A percentile compares a stretch with the other conserved stretches of the same genome.
Evolutionary conservation across 2,329 filamentous ascomycete genomes (phyloP).

Genomic region (Tolypocladium guangdongense): DNA sequence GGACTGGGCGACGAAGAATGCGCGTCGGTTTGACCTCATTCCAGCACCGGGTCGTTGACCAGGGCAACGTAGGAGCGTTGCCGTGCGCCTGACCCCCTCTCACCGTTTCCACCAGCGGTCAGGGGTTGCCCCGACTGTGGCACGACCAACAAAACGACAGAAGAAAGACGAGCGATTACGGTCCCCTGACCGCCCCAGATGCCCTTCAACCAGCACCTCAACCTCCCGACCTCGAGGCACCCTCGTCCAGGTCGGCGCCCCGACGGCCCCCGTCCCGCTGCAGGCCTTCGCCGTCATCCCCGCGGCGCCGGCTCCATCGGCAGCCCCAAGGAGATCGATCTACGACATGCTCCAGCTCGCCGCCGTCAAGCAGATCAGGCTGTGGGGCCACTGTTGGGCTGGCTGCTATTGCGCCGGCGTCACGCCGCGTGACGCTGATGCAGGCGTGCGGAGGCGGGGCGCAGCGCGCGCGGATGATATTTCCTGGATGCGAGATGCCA

Average conservation of each 20-base stretch:
- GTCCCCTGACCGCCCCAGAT: conserved; percentile 28
- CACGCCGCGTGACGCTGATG: neutral
- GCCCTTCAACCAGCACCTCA: conserved; percentile 50
- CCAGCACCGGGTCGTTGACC: conserved; percentile 41
- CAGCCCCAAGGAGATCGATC: conserved; percentile 45
- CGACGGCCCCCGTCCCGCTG: conserved; percentile 10
- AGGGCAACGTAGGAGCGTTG: conserved; percentile 8
- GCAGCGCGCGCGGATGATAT: neutral
- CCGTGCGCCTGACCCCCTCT: too few species aligned
- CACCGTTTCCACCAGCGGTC: too few species aligned
- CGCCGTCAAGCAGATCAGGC: conserved; percentile 41
- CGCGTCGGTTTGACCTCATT: conserved; percentile 44
- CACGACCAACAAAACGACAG: neutral
- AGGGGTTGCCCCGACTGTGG: too few species aligned
- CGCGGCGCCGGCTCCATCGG: conserved; percentile 38
- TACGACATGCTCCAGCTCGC: conserved; percentile 48
- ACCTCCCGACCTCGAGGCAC: conserved; percentile 48
- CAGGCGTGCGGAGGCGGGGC: neutral
- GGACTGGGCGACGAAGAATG: conserved; percentile 43
- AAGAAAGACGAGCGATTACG: too few species aligned
- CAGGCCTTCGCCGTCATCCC: conserved; percentile 36
- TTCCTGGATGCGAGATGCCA: neutral
- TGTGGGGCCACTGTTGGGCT: too few species aligned
- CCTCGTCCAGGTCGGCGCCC: conserved; percentile 51
- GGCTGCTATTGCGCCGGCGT: neutral